Evolutionary conservation across 495 filamentous ascomycete genomes (phyloP), one percentile per base, ranked within the genome.

Genomic region (Lophiostoma macrostomum): DNA sequence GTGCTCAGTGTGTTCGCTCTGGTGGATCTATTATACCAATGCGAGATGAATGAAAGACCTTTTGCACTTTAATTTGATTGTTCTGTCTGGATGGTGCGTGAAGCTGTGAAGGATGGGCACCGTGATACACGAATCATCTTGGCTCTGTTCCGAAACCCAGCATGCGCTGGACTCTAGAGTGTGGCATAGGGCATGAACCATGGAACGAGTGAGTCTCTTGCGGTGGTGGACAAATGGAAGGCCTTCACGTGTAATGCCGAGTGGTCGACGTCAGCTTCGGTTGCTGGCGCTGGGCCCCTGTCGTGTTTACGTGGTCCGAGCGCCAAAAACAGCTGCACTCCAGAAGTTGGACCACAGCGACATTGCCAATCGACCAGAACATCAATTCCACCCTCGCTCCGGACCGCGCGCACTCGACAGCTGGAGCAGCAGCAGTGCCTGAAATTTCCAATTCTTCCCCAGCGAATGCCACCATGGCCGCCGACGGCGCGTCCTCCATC

Each of bases 401-500:
- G 5, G 8, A 29, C 20, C 18, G 12, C 30, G 7, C 16, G 18
- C 4, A 37, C 31, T 40, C 13, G 19, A 19, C n/a, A 14, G n/a
- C 29, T 20, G 4, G 12, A 4, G 35, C 25, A 32, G 24, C 24
- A 13, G 35, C 13, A 23, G n/a, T 42, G 36, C 32, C 16, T 20
- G 22, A 41, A 23, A 19, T 29, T 3, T 40, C 14, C 18, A 13
- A 23, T 14, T 22, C 25, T 24, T 14, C 30, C 35, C 25, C 27
- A 34, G 12, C 20, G 30, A 28, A 8, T 38, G 46, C 44, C 10
- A 53, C 53, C 12, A 63, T 63, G 60, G 60, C 60, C 50, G 61
- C 76, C 60, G 77, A 77, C 58, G 80, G 80, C 69, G 80, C 85
- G 44, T 84, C 80, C 43, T 88, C 81, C 28, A 88, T 96, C 65